Evolutionary conservation across 805 yeast genomes (phyloP), one percentile per base, ranked within the genome.

Genomic region (Metschnikowia cerradonensis): DNA sequence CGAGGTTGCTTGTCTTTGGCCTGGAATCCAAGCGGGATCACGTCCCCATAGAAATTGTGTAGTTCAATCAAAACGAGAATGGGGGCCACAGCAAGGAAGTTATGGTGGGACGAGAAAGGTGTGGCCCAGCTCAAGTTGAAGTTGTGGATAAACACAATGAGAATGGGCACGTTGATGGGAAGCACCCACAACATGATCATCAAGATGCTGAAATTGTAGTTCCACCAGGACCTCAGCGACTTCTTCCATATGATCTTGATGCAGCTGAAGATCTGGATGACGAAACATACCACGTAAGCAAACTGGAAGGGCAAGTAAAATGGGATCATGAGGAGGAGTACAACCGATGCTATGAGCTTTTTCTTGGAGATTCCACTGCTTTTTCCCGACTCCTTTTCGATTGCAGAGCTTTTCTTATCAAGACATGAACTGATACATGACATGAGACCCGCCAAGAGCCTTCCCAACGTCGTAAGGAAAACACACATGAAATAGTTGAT

Each of bases 61-160:
- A 75, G 67, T 57, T 82, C 85, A 41, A 80, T 78, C 37, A 88
- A 61, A 8, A 83, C 52, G 7, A 90, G 73, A 1, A 87, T 81
- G 0, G 97, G 96, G 13, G 85, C 68, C 22, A 90, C 79, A 0
- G 96, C 86, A 48, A 90, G 66, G 39, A 88, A 72, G 61, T 89
- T 90, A 64, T 91, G 96, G 64, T 90, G 96, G 0, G 96, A 86
- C 5, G 88, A 80, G 61, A 90, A 90, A 15, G 96, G 90, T 0
- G 94, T 87, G 49, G 76, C 79, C 96, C 96, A 88, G 57, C 77
- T 80, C 17, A 89, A 76, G 1, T 86, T 77, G 52, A 90, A 72
- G 60, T 90, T 88, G 60, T 88, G 96, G 33, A 88, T 70, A 74
- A 90, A 90, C 1, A 90, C 96, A 51, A 90, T 72, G 30, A 90